phyloP scores from a whole-genome alignment of 352 stramenopile species.

The Sclerospora graminicola region DNA sequence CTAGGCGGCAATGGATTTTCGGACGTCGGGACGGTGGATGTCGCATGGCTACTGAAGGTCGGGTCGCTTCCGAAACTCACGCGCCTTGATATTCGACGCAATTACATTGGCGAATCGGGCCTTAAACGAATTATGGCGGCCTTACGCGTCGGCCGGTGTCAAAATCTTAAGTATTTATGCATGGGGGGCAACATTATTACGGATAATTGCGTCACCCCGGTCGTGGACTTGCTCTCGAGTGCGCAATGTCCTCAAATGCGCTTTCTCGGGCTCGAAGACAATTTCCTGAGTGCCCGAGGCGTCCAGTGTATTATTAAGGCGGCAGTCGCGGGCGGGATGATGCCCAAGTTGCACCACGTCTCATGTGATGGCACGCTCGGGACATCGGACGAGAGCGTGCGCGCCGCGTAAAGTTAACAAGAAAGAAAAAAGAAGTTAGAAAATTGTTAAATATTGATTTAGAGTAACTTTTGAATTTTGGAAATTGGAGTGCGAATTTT shows the following conservation, averaged over 20 bases:
- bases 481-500: no score
- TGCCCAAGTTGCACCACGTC: conserved; percentile 76
- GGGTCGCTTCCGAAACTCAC: conserved; percentile 54
- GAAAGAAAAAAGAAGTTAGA: no score
- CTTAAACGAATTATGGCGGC: conserved; percentile 65
- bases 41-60: conserved; percentile 57
- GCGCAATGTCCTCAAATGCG: conserved; percentile 60
- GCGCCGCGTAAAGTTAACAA: conserved; percentile 6
- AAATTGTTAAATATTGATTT: conserved; percentile 22
- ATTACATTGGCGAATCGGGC: conserved; percentile 73
- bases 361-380: conserved; percentile 34
- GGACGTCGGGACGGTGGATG: conserved; percentile 60
- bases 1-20: conserved; percentile 69
- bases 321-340: conserved; percentile 64
- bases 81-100: conserved; percentile 65
- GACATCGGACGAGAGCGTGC: conserved; percentile 14
- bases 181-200: conserved; percentile 83
- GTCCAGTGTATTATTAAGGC: conserved; percentile 73
- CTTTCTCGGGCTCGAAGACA: conserved; percentile 72
- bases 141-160: conserved; percentile 32
- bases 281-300: conserved; percentile 65
- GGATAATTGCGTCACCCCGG: conserved; percentile 63
- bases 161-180: conserved; percentile 72
- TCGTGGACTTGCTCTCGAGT: conserved; percentile 51
- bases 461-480: conserved; percentile 12